Evolutionary conservation across 306 rosid species (phyloP).

Genomic region (Cucurbita moschata): DNA sequence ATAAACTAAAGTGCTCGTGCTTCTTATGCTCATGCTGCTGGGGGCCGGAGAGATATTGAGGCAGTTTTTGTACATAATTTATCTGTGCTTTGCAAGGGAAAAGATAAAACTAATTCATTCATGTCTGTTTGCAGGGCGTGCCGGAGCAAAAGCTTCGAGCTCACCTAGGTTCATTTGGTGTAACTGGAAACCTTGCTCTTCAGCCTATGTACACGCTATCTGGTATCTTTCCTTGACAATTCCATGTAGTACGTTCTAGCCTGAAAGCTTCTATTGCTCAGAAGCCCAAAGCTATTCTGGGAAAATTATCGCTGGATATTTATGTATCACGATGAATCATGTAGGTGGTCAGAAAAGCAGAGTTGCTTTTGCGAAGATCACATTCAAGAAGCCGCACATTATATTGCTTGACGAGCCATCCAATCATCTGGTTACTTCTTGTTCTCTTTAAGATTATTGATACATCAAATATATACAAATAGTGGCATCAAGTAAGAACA

Average conservation of each 20-base stretch:
- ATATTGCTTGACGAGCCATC: conserved; percentile 97
- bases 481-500: background rate
- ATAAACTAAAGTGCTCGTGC: too few species aligned
- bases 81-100: background rate
- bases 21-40: background rate
- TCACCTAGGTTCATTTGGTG: conserved; percentile 95
- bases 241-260: background rate
- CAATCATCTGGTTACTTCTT: conserved; percentile 70
- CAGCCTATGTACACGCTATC: conserved; percentile 99
- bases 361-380: conserved; percentile 95
- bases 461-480: background rate
- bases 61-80: background rate
- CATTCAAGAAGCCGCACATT: conserved; percentile 96
- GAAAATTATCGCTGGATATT: background rate
- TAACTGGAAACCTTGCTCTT: conserved; percentile 98
- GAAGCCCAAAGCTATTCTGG: background rate
- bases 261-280: background rate
- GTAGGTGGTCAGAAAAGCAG: conserved; percentile 99
- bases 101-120: background rate
- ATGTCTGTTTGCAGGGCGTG: conserved; percentile 64
- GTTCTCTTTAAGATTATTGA: background rate
- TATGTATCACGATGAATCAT: conserved; percentile 9
- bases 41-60: background rate
- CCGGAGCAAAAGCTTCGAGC: conserved; percentile 96
- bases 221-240: conserved; percentile 31